These are phyloP conservation scores for Geranium brycei DNA, from an alignment of 345 rosid species.

Conservation along the genomic window DNA sequence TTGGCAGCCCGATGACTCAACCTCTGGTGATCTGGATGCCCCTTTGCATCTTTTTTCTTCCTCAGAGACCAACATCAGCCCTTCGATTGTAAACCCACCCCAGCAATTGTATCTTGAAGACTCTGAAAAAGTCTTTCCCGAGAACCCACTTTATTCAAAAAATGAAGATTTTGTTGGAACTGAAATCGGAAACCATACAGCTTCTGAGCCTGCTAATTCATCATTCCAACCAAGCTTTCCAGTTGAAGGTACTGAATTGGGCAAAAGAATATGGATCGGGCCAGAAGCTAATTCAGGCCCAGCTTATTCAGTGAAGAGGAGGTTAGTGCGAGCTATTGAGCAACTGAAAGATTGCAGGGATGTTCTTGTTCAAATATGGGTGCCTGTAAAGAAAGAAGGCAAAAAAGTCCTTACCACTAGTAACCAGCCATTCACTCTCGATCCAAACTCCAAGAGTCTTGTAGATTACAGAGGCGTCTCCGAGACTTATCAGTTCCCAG, in stretches of 20 bases:
- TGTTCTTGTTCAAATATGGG: constrained; percentile 78
- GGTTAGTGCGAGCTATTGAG: constrained; percentile 46
- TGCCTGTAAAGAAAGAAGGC: constrained; percentile 56
- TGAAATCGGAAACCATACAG: constrained; percentile 14
- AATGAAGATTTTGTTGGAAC: constrained; percentile 15
- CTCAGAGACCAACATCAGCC: constrained; percentile 21
- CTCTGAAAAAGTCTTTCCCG: too few species aligned
- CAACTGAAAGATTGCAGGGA: constrained; percentile 40
- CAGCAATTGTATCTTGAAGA: neutral
- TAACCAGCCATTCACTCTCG: constrained; percentile 56
- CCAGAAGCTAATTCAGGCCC: constrained; percentile 26
- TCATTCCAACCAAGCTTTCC: constrained; percentile 19
- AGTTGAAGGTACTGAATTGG: constrained; percentile 32
- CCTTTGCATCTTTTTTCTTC: constrained; percentile 10
- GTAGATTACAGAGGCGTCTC: constrained; percentile 54
- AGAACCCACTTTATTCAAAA: constrained; percentile 5
- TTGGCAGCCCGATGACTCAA: too few species aligned
- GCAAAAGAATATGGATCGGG: constrained; percentile 57
- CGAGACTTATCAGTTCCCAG: constrained; percentile 43
- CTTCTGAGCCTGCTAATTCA: constrained; percentile 15
- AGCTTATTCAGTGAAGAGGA: constrained; percentile 38
- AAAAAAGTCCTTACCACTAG: constrained; percentile 57
- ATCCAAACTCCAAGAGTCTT: constrained; percentile 39
- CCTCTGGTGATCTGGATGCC: too few species aligned
- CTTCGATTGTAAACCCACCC: constrained; percentile 5